A percentile compares a stretch with the other conserved stretches of the same genome.
Conservation (phyloP, 1,284 basidiomycete species). For the Sphagnurus paluster region DNA sequence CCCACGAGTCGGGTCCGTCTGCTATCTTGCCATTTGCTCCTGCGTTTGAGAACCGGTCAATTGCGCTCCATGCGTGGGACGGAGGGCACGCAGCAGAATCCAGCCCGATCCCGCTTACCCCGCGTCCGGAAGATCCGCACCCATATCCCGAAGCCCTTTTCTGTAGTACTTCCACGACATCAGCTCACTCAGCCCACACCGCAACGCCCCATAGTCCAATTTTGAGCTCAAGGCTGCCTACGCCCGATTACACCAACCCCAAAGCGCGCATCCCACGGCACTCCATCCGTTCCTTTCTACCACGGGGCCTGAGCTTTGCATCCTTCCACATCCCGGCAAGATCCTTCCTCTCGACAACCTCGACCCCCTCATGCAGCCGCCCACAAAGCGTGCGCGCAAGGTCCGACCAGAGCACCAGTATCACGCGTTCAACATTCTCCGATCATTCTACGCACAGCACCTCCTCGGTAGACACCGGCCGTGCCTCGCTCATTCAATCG, state of each 20-base stretch:
- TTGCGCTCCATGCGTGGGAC: not conserved
- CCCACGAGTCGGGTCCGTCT: not conserved
- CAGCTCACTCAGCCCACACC: slow-evolving; percentile 5
- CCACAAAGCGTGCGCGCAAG: slow-evolving; percentile 16
- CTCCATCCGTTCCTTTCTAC: slow-evolving; percentile 12
- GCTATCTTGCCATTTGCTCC: slow-evolving; percentile 8
- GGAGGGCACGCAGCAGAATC: slow-evolving; percentile 2
- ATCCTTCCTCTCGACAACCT: slow-evolving; percentile 3
- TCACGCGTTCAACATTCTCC: too few relatives aligned
- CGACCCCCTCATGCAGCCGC: slow-evolving; percentile 8
- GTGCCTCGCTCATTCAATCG: slow-evolving; percentile 25
- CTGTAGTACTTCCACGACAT: slow-evolving; percentile 10
- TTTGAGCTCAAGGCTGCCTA: slow-evolving; percentile 22
- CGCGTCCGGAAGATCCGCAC: not conserved
- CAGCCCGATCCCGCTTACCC: slow-evolving; percentile 17
- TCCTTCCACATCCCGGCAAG: slow-evolving; percentile 10
- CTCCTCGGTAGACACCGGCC: slow-evolving; percentile 25
- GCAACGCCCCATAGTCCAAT: slow-evolving; percentile 8
- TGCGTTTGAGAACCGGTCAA: not conserved
- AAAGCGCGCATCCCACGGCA: not conserved
- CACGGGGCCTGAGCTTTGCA: slow-evolving; percentile 18
- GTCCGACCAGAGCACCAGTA: slow-evolving; percentile 18
- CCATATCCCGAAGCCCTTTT: not conserved
- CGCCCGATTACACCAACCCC: slow-evolving; percentile 18
- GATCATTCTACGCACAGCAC: slow-evolving; percentile 9